These are phyloP conservation scores for Venturia carpophila DNA, from an alignment of 2,329 filamentous ascomycete genomes.

Conservation along the genomic window DNA sequence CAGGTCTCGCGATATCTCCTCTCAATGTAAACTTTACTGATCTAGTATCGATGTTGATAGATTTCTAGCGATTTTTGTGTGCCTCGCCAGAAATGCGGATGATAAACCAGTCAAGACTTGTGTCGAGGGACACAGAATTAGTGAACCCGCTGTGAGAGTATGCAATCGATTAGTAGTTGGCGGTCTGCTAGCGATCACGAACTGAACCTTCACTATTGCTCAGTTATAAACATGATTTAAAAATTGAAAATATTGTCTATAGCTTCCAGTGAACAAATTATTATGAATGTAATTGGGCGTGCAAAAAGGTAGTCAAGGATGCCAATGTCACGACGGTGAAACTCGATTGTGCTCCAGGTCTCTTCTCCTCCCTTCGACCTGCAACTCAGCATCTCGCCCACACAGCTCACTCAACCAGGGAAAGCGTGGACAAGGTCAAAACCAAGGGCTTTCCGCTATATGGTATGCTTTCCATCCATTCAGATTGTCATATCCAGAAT, in stretches of 20 bases:
- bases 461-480: not conserved
- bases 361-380: constrained; percentile 2
- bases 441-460: not conserved
- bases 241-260: not conserved
- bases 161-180: constrained; percentile 1
- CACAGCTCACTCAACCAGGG: not conserved
- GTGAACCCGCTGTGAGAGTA: not conserved
- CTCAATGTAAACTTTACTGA: no score
- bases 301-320: not conserved
- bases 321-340: constrained; percentile 1
- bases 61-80: no score
- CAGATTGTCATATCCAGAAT: not conserved
- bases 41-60: no score
- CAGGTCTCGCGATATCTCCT: no score
- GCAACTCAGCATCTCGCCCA: not conserved
- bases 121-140: no score
- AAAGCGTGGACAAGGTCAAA: not conserved
- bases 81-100: no score
- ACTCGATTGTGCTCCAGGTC: constrained; percentile 4
- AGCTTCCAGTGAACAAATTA: not conserved
- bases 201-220: not conserved
- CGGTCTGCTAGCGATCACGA: not conserved
- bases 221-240: not conserved
- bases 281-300: not conserved
- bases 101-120: no score